Base-by-base conservation (phyloP, 1,284 basidiomycete genomes). In the Coniophora puteana region DNA sequence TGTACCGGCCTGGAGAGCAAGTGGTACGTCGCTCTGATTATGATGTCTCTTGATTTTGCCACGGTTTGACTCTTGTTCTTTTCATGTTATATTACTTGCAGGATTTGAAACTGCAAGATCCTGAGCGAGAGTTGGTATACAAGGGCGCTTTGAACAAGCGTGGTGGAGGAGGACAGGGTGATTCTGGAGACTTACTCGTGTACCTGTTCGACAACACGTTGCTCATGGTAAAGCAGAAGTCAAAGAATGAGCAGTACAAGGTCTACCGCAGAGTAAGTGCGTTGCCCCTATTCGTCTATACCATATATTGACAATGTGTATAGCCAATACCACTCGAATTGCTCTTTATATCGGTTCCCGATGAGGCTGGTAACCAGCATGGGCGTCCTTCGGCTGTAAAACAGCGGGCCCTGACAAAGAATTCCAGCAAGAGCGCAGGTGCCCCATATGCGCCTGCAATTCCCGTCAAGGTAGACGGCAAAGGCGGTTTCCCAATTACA, bases 161-260 rank as follows among this genome's bases (percentile, higher is more conserved):
- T 5, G 93, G 94, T 37, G 83, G 73, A 5, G n/a, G n/a, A n/a
- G 69, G 70, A 5, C 75, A 86, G 52, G 82, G 83, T 52, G 89
- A 91, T 54, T 85, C 72, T 49, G 86, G 93, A 6, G 95, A 99
- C 60, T 71, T 98, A 41, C 80, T 93, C 53, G 88, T 96, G 4
- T 97, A 96, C 71, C 68, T 99, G 51, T 97, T 99, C 57, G 96
- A 99, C 61, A 95, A 99, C 65, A 94, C 94, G 1, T 68, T 99
- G 40, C 69, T 99, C 33, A 91, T 99, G 77, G 93, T 91, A 50
- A 99, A 99, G 70, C 78, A 89, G 54, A 94, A 84, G 71, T 89
- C 87, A 63, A 94, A 95, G 63, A 83, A 85, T 43, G 94, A 98
- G 52, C 89, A 94, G 55, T 88, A 83, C 65, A 93, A 93, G 60